Base-by-base conservation (phyloP, 495 filamentous ascomycete genomes). In the Barbatosphaeria neglecta region DNA sequence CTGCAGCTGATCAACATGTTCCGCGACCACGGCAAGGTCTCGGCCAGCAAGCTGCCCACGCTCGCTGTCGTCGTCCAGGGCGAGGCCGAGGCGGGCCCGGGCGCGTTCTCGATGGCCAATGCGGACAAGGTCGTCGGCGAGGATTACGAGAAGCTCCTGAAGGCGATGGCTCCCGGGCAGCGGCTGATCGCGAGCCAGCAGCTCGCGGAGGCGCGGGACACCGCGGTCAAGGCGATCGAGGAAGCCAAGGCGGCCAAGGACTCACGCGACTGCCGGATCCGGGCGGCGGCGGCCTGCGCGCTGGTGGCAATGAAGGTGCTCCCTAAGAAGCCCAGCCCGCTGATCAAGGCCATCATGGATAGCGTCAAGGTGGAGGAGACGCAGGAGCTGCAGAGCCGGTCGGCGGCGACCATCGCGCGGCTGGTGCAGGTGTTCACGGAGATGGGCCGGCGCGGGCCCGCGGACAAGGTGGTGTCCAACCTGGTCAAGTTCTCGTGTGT, bases 341-440 rank as follows among this genome's bases (percentile, higher is more conserved):
- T 94, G 16, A 96, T 98, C 66, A 95, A 94, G 65, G 83, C 80
- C 17, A 85, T 96, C 64, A 98, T 97, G 90, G 92, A 98, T 54
- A 96, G 90, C 58, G 79, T 97, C 61, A 97, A 97, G 68, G 77
- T 79, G 24, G 92, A 98, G 63, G 90, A 97, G 55, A 96, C 90
- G 53, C 59, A 83, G 27, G 87, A 95, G 51, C 72, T 98, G 31
- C 92, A 98, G 59, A 78, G 80, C 52, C 86, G 90, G 22, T 95
- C 93, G 20, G 87, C 89, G 7, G 75, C 73, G 6, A 86, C 88
- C 15, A 80, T 96, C 25, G 85, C 87, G 6, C 69, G 75, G 17
- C 73, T 96, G n/a, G 80, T 98, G n/a, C 78, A 83, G 48, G 74
- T 89, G 22, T 90, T 96, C 55, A 87, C 86, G 6, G 74, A 76